Evolutionary conservation across 805 yeast genomes (phyloP).

Genomic region (Candida montana): DNA sequence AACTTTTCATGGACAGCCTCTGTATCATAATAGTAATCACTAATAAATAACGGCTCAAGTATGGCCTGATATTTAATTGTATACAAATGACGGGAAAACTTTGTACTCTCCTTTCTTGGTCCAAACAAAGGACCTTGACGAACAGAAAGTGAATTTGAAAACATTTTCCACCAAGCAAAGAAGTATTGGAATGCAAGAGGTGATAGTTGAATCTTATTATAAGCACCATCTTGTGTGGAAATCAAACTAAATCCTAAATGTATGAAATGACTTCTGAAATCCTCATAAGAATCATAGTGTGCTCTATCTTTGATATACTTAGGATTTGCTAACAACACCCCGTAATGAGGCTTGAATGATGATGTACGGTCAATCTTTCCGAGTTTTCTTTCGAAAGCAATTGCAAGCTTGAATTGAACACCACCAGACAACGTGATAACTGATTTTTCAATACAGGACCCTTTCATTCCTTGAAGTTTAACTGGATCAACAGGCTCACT

Average conservation of each 20-base stretch:
- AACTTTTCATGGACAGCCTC: conserved; percentile 35
- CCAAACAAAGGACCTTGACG: conserved; percentile 71
- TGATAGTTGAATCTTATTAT: conserved; percentile 72
- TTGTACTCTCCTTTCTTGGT: conserved; percentile 46
- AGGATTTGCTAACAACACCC: conserved; percentile 54
- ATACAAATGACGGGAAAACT: conserved; percentile 68
- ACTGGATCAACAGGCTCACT: conserved; percentile 16
- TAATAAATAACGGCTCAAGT: conserved; percentile 64
- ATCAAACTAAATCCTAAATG: conserved; percentile 61
- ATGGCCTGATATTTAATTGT: conserved; percentile 78
- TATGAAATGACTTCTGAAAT: conserved; percentile 76
- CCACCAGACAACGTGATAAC: conserved; percentile 59
- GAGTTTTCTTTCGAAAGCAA: conserved; percentile 45
- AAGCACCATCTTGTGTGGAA: conserved; percentile 37
- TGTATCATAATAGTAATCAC: conserved; percentile 63
- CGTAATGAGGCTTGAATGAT: conserved; percentile 54
- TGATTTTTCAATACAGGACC: conserved; percentile 39
- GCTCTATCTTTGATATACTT: conserved; percentile 37
- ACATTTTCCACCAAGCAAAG: conserved; percentile 80
- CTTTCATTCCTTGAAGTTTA: conserved; percentile 21
- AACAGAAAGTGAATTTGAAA: conserved; percentile 77
- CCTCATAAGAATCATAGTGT: conserved; percentile 72
- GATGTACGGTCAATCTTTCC: conserved; percentile 34
- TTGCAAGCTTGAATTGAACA: conserved; percentile 51
- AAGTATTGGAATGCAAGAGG: conserved; percentile 67